Percentiles rank a stretch among this genome's conserved stretches.
Evolutionary conservation across 2,329 filamentous ascomycete genomes (phyloP).

Genomic region (Phialocephala sp.): DNA sequence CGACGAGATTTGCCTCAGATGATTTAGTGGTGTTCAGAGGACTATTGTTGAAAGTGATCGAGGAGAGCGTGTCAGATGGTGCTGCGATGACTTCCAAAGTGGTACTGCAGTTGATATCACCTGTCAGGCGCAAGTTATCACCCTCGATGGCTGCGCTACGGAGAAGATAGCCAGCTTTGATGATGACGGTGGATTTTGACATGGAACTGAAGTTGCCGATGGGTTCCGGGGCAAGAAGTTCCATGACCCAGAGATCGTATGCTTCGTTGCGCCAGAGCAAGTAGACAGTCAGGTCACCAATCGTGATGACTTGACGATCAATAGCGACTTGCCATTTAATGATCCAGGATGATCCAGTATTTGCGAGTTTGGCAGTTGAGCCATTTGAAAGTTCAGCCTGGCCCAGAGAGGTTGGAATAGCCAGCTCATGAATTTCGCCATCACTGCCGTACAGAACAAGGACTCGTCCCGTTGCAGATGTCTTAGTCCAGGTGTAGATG

Average conservation of each 20-base stretch:
- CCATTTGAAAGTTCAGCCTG: neutral
- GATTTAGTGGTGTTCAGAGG: neutral
- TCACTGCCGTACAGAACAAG: constrained; percentile 66
- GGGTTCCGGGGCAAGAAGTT: neutral
- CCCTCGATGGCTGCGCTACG: constrained; percentile 59
- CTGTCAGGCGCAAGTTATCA: constrained; percentile 61
- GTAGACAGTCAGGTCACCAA: neutral
- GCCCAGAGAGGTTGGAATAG: neutral
- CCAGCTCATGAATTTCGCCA: constrained; percentile 64
- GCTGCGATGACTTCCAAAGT: constrained; percentile 63
- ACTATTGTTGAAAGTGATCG: constrained; percentile 33
- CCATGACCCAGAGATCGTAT: constrained; percentile 31
- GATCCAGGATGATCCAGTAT: constrained; percentile 44
- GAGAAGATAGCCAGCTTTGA: constrained; percentile 67
- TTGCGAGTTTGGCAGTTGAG: neutral
- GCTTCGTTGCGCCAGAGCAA: constrained; percentile 3
- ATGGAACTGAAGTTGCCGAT: neutral
- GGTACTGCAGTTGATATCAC: constrained; percentile 70
- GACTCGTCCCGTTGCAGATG: constrained; percentile 57
- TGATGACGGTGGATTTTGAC: constrained; percentile 50
- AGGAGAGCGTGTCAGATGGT: constrained; percentile 45
- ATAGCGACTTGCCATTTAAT: constrained; percentile 58
- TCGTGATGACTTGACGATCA: constrained; percentile 26
- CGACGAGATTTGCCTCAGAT: neutral
- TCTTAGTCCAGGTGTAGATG: constrained; percentile 69